These are phyloP conservation scores for Lachnellula arida DNA, from an alignment of 2,329 filamentous ascomycete species.

Conservation along the genomic window DNA sequence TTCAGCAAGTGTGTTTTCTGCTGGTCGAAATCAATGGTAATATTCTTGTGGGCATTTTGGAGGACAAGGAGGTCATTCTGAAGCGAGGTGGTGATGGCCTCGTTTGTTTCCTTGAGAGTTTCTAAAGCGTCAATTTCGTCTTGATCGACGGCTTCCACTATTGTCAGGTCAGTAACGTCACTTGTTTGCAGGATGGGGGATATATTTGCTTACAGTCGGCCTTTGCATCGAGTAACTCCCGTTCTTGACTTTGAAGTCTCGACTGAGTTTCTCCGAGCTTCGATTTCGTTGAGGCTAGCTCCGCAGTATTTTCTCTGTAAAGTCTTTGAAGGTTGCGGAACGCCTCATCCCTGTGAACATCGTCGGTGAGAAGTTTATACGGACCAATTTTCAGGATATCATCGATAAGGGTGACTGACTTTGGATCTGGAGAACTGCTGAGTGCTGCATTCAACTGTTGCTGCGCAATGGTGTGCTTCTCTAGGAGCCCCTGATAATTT, in stretches of 20 bases:
- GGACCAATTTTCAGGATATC: conserved; percentile 30
- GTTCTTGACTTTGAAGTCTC: conserved; percentile 48
- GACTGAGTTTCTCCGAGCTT: conserved; percentile 40
- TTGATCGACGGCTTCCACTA: conserved; percentile 50
- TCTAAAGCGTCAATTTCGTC: conserved; percentile 51
- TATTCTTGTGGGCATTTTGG: conserved; percentile 46
- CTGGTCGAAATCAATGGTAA: conserved; percentile 49
- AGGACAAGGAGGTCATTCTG: conserved; percentile 53
- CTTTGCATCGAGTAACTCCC: conserved; percentile 49
- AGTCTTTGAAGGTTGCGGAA: conserved; percentile 48
- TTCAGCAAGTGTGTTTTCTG: conserved; percentile 57
- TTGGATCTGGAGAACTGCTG: conserved; percentile 47
- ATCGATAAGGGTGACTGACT: conserved; percentile 45
- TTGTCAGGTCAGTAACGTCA: conserved; percentile 18
- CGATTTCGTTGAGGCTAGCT: conserved; percentile 45
- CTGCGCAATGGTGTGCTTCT: conserved; percentile 53
- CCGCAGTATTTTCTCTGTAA: conserved; percentile 40
- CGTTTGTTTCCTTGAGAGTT: conserved; percentile 55
- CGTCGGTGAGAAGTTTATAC: conserved; percentile 40
- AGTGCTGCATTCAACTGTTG: conserved; percentile 54
- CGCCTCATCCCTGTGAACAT: conserved; percentile 47
- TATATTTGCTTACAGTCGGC: conserved; percentile 43
- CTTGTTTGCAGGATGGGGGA: neutral
- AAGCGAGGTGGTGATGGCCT: conserved; percentile 54
- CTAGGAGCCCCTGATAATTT: conserved; percentile 52